Evolutionary conservation across 805 yeast genomes (phyloP).

Genomic region (Candida montana): DNA sequence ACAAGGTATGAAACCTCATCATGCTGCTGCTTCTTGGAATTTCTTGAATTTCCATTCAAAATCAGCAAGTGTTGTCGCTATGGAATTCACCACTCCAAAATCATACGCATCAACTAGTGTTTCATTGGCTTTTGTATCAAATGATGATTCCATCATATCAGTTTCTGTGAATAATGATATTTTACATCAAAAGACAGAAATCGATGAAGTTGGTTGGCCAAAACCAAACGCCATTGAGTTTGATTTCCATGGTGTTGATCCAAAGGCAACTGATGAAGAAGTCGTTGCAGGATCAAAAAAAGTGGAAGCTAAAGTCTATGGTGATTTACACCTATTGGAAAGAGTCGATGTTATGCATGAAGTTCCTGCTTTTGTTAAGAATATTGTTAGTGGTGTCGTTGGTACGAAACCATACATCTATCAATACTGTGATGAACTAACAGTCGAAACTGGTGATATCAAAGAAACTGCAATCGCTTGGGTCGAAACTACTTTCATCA

Average conservation of each 20-base stretch:
- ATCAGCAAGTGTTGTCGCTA: constrained; percentile 67
- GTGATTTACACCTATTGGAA: constrained; percentile 67
- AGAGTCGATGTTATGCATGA: constrained; percentile 98
- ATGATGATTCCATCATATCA: constrained; percentile 55
- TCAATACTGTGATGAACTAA: constrained; percentile 71
- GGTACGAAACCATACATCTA: constrained; percentile 97
- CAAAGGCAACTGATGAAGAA: constrained; percentile 39
- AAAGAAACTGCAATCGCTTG: constrained; percentile 63
- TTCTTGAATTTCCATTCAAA: constrained; percentile 84
- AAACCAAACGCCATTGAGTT: constrained; percentile 69
- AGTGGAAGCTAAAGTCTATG: constrained; percentile 48
- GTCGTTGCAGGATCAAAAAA: constrained; percentile 30
- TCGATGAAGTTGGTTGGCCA: constrained; percentile 85
- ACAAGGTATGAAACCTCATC: constrained; percentile 99
- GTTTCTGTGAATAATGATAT: constrained; percentile 64
- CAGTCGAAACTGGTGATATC: constrained; percentile 37
- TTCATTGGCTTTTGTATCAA: constrained; percentile 68
- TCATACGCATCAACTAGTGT: constrained; percentile 83
- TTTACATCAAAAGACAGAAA: constrained; percentile 47
- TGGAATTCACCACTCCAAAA: constrained; percentile 94
- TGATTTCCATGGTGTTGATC: constrained; percentile 44
- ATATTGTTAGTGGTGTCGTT: constrained; percentile 87
- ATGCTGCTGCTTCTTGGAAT: constrained; percentile 97
- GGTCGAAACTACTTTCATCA: constrained; percentile 78
- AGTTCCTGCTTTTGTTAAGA: constrained; percentile 89